phyloP scores from a whole-genome alignment of 768 basidiomycete species.

The Termitomyces sp. region DNA sequence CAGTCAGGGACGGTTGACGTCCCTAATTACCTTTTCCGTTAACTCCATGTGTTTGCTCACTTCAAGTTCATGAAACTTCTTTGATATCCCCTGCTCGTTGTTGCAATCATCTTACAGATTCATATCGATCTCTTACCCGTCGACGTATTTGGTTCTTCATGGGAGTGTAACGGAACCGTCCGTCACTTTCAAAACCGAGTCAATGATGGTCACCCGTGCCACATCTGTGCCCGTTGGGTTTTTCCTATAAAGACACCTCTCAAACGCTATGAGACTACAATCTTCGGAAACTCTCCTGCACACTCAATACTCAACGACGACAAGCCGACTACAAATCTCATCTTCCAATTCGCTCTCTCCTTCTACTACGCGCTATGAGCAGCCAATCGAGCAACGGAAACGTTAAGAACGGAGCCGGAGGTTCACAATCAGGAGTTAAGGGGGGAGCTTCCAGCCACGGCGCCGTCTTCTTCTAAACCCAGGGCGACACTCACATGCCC shows the following conservation, averaged over 20 bases:
- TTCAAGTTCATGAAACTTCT: slow-evolving; percentile 23
- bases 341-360: slow-evolving; percentile 7
- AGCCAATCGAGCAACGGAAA: slow-evolving; percentile 32
- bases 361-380: slow-evolving; percentile 26
- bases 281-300: slow-evolving; percentile 14
- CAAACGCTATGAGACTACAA: slow-evolving; percentile 26
- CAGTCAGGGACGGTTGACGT: slow-evolving; percentile 21
- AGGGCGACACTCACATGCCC: neutral
- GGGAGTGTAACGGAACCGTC: slow-evolving; percentile 22
- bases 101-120: slow-evolving; percentile 31
- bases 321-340: slow-evolving; percentile 3
- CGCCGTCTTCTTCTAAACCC: slow-evolving; percentile 56
- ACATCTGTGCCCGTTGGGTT: slow-evolving; percentile 14
- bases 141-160: slow-evolving; percentile 21
- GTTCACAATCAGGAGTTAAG: slow-evolving; percentile 38
- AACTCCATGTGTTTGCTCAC: slow-evolving; percentile 24
- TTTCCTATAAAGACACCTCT: slow-evolving; percentile 21
- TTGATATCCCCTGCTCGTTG: slow-evolving; percentile 30
- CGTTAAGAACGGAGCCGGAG: slow-evolving; percentile 26
- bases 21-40: slow-evolving; percentile 13
- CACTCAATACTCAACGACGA: slow-evolving; percentile 4
- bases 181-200: slow-evolving; percentile 31
- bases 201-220: slow-evolving; percentile 30
- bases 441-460: slow-evolving; percentile 45
- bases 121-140: slow-evolving; percentile 23